Base-by-base conservation (phyloP, 176 grass and related monocot species). In the Triticum timopheevii region DNA sequence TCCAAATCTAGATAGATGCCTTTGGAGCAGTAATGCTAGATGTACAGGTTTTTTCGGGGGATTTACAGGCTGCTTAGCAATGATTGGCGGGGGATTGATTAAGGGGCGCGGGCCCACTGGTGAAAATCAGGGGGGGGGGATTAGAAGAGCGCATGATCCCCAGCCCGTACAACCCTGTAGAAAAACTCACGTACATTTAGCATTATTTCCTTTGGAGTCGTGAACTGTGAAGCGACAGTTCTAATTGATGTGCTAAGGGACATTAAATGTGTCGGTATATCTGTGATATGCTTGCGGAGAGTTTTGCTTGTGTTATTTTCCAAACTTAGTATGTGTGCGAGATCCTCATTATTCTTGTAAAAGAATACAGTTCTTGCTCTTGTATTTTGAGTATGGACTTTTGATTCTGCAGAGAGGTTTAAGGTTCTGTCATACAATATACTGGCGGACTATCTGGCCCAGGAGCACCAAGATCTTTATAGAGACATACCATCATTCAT, bases 341-440 rank as follows among this genome's bases (percentile, higher is more conserved):
- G 59, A 35, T 73, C 27, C 19, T 7, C 11, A 25, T 74, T 63
- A 73, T 82, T 80, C 9, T 79, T 77, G 30, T 77, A 50, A 61
- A 90, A 47, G 7, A 34, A 72, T 85, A 19, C 65, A 58, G 38
- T 76, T 44, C 65, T 23, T 69, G 25, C 36, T 65, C 44, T 70
- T 31, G 7, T 84, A 63, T 80, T 63, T 84, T 77, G 61, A 87
- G 33, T 23, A 65, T 78, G 85, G 22, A 65, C 67, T 81, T 77
- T 77, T 89, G 69, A 83, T 67, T 83, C 36, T 59, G 84, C 90
- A 98, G 93, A 94, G 86, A 91, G 86, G 65, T 98, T 98, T 88
- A 90, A 85, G 65, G 72, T 98, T 91, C 61, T 98, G 45, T 98
- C 96, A 35, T 98, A 96, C 88, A 98, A 98, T 88, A 98, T 98